A percentile compares a stretch with the other conserved stretches of the same genome.
phyloP scores from a whole-genome alignment of 1,284 basidiomycete species.

The Apiotrichum sp. region DNA sequence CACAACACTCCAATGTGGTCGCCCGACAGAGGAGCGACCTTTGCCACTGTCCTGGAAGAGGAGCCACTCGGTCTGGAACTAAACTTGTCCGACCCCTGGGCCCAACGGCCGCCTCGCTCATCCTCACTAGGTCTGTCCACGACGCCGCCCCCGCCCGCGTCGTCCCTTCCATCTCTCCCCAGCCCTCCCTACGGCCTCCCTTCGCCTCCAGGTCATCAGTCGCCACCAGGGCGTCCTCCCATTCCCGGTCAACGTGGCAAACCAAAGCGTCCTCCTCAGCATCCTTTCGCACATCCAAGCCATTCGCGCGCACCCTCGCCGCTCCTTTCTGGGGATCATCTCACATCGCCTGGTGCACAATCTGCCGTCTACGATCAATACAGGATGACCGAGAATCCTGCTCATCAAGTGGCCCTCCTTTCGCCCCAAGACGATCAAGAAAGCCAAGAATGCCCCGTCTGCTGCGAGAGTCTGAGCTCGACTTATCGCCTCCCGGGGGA shows the following conservation, averaged over 20 bases:
- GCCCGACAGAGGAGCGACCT: constrained; percentile 1
- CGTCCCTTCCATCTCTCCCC: neutral
- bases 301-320: constrained; percentile 12
- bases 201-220: neutral
- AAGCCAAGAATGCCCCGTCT: constrained; percentile 45
- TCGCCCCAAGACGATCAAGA: constrained; percentile 31
- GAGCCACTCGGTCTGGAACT: neutral
- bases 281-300: constrained; percentile 29
- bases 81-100: neutral
- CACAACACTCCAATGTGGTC: neutral
- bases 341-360: constrained; percentile 2
- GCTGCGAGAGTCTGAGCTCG: constrained; percentile 43
- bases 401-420: constrained; percentile 38
- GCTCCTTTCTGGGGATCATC: constrained; percentile 11
- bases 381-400: constrained; percentile 12
- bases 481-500: constrained; percentile 66
- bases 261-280: constrained; percentile 17
- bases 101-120: neutral
- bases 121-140: neutral
- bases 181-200: neutral
- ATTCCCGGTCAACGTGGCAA: constrained; percentile 3
- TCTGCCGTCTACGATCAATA: constrained; percentile 23
- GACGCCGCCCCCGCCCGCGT: neutral
- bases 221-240: neutral
- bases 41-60: constrained; percentile 14